phyloP scores from a whole-genome alignment of 129 eudicot species.

The Tanacetum coccineum region DNA sequence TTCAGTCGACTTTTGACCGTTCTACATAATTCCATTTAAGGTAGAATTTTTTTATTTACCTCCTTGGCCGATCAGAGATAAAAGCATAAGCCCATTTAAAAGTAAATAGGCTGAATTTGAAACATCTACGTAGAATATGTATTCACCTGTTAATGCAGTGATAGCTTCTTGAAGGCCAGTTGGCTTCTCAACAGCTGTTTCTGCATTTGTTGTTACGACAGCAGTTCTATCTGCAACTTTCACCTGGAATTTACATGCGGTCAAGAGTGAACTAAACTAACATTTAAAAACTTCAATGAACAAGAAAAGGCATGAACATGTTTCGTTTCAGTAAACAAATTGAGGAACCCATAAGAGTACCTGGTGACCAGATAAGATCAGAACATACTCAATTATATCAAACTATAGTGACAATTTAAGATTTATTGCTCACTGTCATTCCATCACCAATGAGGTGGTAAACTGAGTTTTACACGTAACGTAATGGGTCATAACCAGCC shows the following conservation, averaged over 20 bases:
- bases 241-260: conserved; percentile 43
- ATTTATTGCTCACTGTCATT: not conserved
- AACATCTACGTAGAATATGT: not conserved
- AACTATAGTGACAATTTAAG: not conserved
- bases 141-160: conserved; percentile 52
- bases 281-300: not conserved
- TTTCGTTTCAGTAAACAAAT: not conserved
- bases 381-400: not conserved
- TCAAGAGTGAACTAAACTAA: conserved; percentile 1
- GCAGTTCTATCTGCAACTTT: conserved; percentile 76
- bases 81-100: not conserved
- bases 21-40: too few relatives aligned
- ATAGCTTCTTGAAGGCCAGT: conserved; percentile 88
- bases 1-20: too few relatives aligned
- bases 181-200: conserved; percentile 72
- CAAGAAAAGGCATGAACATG: not conserved
- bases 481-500: too few relatives aligned
- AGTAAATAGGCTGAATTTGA: not conserved
- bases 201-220: conserved; percentile 73
- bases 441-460: conserved; percentile 1
- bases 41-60: too few relatives aligned
- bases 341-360: not conserved
- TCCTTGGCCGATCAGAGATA: not conserved
- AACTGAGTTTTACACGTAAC: not conserved
- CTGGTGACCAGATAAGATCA: too few relatives aligned